phyloP scores from a whole-genome alignment of 2,329 filamentous ascomycete species.

The Sphaerulina vaccinii region DNA sequence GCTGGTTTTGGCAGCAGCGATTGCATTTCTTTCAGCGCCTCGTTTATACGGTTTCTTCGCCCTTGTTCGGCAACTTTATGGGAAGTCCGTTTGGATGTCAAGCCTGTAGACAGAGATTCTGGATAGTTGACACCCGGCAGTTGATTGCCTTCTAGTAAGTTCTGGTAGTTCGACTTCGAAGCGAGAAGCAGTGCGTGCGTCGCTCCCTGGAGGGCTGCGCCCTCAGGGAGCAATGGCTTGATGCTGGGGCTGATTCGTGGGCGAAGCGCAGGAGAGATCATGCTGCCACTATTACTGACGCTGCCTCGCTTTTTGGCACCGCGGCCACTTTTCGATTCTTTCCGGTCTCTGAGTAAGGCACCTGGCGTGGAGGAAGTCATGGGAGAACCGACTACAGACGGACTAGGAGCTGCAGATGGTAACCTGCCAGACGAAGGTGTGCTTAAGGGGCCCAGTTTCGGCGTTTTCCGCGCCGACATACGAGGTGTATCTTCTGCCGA shows the following conservation, averaged over 20 bases:
- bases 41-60: constrained; percentile 90
- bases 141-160: constrained; percentile 89
- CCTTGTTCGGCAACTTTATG: constrained; percentile 99
- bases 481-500: constrained; percentile 55
- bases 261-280: constrained; percentile 81
- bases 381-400: constrained; percentile 48
- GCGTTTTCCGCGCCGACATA: constrained; percentile 66
- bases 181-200: constrained; percentile 74
- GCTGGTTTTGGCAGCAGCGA: constrained; percentile 65
- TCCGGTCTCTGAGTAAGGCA: constrained; percentile 31
- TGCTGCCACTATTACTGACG: constrained; percentile 53
- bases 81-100: constrained; percentile 93
- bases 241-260: constrained; percentile 93
- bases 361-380: constrained; percentile 47
- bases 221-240: constrained; percentile 79
- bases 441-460: constrained; percentile 60
- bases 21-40: constrained; percentile 87
- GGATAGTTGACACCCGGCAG: constrained; percentile 70
- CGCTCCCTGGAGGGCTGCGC: constrained; percentile 54
- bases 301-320: constrained; percentile 66
- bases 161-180: constrained; percentile 96
- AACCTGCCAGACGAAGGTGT: constrained; percentile 43
- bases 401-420: constrained; percentile 51
- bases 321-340: constrained; percentile 47
- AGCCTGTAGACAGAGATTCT: constrained; percentile 83